Base-by-base conservation (phyloP, 805 yeast genomes). In the Starmerella etchellsii region DNA sequence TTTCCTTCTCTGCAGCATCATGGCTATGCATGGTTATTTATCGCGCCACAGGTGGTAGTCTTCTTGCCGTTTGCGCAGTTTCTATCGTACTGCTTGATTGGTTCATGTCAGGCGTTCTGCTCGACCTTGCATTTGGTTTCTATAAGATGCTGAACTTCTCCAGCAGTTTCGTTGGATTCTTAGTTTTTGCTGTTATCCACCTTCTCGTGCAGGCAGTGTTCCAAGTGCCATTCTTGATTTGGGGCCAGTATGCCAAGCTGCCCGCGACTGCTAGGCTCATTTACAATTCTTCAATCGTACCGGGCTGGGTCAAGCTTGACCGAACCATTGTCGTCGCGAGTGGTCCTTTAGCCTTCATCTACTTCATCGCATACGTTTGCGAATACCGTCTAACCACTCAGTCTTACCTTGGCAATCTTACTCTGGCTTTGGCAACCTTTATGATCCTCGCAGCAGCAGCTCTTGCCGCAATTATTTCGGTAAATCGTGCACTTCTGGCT, bases 221-320 rank as follows among this genome's bases (percentile, higher is more conserved):
- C 27, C 55, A 52, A 37, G 21, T 40, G 20, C 54, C 55, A n/a
- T 47, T 49, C 43, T 44, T 41, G 31, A 9, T 51, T 15, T 44
- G 44, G 48, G 57, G 48, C 21, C 49, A 49, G 16, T 40, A 44
- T 29, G 30, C 23, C 25, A 41, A 41, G 26, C 25, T 53, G 34
- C 54, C 54, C 4, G 47, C 52, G n/a, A 43, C 54, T 15, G 51
- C 55, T 3, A 32, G 48, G n/a, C 51, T 50, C 36, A 52, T 53
- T 36, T 53, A 53, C 47, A 49, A 48, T 41, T 36, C 50, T 22
- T 36, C 48, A 8, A 48, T 51, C 7, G 53, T 51, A 14, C 57
- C 55, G 19, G 49, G 51, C 39, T 53, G 55, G 56, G 54, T 50
- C 31, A 48, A 48, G 34, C 49, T 53, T 14, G 55, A 52, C 47